These are phyloP conservation scores for Coemansia sp. DNA, from an alignment of 371 early-diverging fungal species.

Conservation along the genomic window DNA sequence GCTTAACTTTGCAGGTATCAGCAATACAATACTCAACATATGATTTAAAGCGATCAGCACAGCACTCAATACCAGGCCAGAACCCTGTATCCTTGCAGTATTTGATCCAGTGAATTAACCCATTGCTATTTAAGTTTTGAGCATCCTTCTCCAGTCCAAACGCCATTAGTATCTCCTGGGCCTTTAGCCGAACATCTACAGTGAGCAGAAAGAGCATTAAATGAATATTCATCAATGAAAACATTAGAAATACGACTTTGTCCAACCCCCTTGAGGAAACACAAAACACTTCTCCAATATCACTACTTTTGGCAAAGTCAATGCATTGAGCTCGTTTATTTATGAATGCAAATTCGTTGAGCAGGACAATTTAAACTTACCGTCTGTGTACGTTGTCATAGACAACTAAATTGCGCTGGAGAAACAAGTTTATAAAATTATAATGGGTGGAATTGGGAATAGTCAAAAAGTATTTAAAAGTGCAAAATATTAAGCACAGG, in stretches of 20 bases:
- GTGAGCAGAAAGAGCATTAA: background rate
- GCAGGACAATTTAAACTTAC: too few species aligned
- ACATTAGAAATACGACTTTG: background rate
- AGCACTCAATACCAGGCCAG: conserved; percentile 1
- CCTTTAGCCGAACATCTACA: background rate
- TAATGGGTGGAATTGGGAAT: too few species aligned
- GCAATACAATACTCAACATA: conserved; percentile 2
- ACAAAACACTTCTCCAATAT: too few species aligned
- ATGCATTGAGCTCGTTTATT: too few species aligned
- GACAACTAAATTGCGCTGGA: too few species aligned
- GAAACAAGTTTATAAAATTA: too few species aligned
- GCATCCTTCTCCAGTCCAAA: background rate
- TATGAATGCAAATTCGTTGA: background rate
- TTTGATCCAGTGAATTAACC: background rate
- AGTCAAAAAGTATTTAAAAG: too few species aligned
- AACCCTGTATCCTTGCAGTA: background rate
- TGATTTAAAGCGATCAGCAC: background rate
- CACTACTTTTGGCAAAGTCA: too few species aligned
- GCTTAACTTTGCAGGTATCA: background rate
- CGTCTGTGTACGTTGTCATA: too few species aligned
- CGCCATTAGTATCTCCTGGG: background rate
- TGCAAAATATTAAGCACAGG: too few species aligned
- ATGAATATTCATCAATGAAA: background rate
- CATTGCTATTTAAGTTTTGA: background rate
- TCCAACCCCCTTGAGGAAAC: too few species aligned